phyloP scores from a whole-genome alignment of 1,139 yeast genomes.

The Yamadazyma siamensis region DNA sequence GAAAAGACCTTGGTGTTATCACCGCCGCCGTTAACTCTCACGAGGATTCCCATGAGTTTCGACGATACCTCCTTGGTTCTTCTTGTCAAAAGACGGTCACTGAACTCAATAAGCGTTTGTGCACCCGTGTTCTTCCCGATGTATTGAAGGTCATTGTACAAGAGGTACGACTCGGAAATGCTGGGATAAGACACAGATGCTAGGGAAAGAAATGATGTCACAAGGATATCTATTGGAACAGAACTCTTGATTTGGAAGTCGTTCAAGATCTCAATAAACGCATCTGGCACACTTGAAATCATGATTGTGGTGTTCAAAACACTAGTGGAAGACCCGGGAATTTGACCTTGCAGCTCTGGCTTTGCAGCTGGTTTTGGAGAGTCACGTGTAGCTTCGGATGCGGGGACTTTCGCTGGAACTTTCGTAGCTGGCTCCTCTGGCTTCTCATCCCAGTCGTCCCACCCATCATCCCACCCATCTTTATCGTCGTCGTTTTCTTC shows the following conservation, averaged over 20 bases:
- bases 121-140: conserved; percentile 17
- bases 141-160: conserved; percentile 34
- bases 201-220: conserved; percentile 29
- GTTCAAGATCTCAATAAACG: conserved; percentile 18
- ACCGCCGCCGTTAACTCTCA: conserved; percentile 9
- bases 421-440: background rate
- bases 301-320: conserved; percentile 8
- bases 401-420: no score
- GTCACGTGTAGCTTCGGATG: no score
- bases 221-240: conserved; percentile 9
- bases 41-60: conserved; percentile 11
- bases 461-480: conserved; percentile 17
- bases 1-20: conserved; percentile 8
- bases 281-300: conserved; percentile 20
- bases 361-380: conserved; percentile 1
- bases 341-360: conserved; percentile 1
- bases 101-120: conserved; percentile 4
- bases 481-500: conserved; percentile 11
- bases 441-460: conserved; percentile 18
- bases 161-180: conserved; percentile 27
- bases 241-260: conserved; percentile 18
- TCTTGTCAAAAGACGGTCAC: conserved; percentile 16
- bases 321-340: background rate
- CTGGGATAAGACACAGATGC: conserved; percentile 33
- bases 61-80: conserved; percentile 9